Conservation (phyloP, 768 basidiomycete species). For the Mycena galericulata region DNA sequence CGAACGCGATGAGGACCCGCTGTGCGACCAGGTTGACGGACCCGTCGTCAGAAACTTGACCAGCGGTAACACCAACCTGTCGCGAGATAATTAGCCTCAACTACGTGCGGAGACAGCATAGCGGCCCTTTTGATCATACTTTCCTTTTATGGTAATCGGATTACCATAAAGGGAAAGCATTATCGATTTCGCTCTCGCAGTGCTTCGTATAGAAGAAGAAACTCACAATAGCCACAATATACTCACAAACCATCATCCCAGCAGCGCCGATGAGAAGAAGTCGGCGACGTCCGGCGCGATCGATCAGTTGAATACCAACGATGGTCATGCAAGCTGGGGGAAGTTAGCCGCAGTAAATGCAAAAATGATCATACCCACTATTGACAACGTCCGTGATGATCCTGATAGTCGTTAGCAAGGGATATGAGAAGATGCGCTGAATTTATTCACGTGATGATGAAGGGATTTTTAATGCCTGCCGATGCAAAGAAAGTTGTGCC, state of each 20-base stretch:
- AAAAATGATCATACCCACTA: conserved; percentile 1
- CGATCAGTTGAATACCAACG: conserved; percentile 74
- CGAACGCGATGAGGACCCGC: conserved; percentile 57
- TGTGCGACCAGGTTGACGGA: conserved; percentile 38
- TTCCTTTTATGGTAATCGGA: background rate
- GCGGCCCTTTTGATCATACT: too few species aligned
- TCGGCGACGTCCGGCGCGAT: conserved; percentile 72
- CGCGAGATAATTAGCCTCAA: background rate
- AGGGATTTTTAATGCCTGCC: conserved; percentile 49
- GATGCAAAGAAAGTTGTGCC: conserved; percentile 51
- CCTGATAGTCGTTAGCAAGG: background rate
- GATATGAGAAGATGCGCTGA: conserved; percentile 38
- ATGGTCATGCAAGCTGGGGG: conserved; percentile 41
- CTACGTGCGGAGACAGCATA: too few species aligned
- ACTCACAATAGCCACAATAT: conserved; percentile 54
- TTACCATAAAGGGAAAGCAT: conserved; percentile 50
- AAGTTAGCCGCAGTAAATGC: conserved; percentile 47
- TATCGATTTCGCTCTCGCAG: too few species aligned
- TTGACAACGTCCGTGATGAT: conserved; percentile 31
- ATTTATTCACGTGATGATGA: conserved; percentile 62
- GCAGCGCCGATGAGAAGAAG: conserved; percentile 59
- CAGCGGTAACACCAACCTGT: conserved; percentile 49
- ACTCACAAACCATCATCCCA: conserved; percentile 75
- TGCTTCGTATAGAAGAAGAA: too few species aligned
- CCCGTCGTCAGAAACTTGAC: conserved; percentile 35